phyloP scores from a whole-genome alignment of 2,329 filamentous ascomycete species.

The Aschersonia sp. region DNA sequence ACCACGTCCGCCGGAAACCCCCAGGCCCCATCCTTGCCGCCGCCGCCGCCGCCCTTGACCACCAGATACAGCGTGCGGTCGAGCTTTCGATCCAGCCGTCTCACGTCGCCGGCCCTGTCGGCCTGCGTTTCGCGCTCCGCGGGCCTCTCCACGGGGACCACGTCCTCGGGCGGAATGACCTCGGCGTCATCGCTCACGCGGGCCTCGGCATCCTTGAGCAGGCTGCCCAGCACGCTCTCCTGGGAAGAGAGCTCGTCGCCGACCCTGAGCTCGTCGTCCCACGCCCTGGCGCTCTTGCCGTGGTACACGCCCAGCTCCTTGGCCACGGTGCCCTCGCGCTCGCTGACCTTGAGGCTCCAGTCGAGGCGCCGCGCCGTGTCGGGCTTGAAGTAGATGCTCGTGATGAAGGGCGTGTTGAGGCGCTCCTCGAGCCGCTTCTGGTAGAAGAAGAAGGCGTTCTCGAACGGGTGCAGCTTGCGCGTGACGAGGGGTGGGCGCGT shows the following conservation, averaged over 20 bases:
- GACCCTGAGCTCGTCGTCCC: slow-evolving; percentile 83
- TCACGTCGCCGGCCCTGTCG: slow-evolving; percentile 58
- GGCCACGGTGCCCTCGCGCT: slow-evolving; percentile 58
- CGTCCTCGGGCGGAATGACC: slow-evolving; percentile 39
- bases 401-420: slow-evolving; percentile 70
- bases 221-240: slow-evolving; percentile 48
- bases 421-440: slow-evolving; percentile 95
- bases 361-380: slow-evolving; percentile 73
- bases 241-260: slow-evolving; percentile 54
- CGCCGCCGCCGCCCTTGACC: slow-evolving; percentile 42
- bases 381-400: slow-evolving; percentile 89
- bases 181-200: slow-evolving; percentile 46
- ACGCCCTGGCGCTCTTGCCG: slow-evolving; percentile 52
- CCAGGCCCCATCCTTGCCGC: slow-evolving; percentile 41
- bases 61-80: slow-evolving; percentile 78
- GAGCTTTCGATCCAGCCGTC: slow-evolving; percentile 65
- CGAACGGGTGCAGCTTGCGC: slow-evolving; percentile 69
- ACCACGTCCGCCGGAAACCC: slow-evolving; percentile 65
- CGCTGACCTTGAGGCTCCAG: slow-evolving; percentile 74
- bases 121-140: slow-evolving; percentile 60
- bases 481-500: slow-evolving; percentile 82
- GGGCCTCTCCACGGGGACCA: slow-evolving; percentile 56
- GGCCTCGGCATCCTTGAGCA: slow-evolving; percentile 63
- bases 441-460: slow-evolving; percentile 90
- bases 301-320: slow-evolving; percentile 79